Evolutionary conservation across 2,329 filamentous ascomycete genomes (phyloP).

Genomic region (Nothophoma quercina): DNA sequence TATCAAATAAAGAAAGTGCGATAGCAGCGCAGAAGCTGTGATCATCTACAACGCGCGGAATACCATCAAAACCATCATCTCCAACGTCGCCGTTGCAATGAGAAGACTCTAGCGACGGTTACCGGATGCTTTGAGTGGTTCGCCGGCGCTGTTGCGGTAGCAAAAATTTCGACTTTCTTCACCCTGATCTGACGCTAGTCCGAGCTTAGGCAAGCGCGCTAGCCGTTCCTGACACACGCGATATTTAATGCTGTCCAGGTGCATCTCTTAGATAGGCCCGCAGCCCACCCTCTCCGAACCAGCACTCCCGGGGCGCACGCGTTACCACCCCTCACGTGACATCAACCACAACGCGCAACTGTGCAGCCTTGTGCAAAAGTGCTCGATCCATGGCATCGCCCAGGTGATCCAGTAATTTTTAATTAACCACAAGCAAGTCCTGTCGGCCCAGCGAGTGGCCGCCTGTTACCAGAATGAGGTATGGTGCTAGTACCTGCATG

Average conservation of each 20-base stretch:
- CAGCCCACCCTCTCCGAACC: slow-evolving; percentile 41
- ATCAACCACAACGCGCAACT: slow-evolving; percentile 9
- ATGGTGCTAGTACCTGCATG: slow-evolving; percentile 35
- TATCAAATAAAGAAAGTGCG: slow-evolving; percentile 25
- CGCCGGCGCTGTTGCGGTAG: slow-evolving; percentile 32
- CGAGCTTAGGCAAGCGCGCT: slow-evolving; percentile 27
- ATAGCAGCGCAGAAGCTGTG: slow-evolving; percentile 11
- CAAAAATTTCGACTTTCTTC: slow-evolving; percentile 39
- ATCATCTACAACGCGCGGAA: slow-evolving; percentile 8
- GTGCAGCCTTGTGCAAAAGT: slow-evolving; percentile 12
- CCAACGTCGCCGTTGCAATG: slow-evolving; percentile 1
- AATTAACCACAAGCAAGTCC: slow-evolving; percentile 23
- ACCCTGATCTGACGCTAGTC: slow-evolving; percentile 35
- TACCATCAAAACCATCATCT: slow-evolving; percentile 4
- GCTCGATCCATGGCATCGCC: slow-evolving; percentile 32
- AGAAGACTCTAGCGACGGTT: slow-evolving; percentile 9
- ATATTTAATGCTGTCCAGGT: slow-evolving; percentile 35
- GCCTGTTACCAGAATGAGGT: slow-evolving; percentile 39
- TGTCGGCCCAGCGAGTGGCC: slow-evolving; percentile 18
- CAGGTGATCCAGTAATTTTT: slow-evolving; percentile 38
- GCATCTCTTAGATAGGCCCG: slow-evolving; percentile 38
- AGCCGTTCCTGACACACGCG: slow-evolving; percentile 27
- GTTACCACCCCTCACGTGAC: slow-evolving; percentile 38
- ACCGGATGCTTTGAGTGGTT: slow-evolving; percentile 16
- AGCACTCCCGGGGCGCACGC: slow-evolving; percentile 37